Base-by-base conservation (phyloP, 2,329 filamentous ascomycete species). In the Alternaria arbusti region DNA sequence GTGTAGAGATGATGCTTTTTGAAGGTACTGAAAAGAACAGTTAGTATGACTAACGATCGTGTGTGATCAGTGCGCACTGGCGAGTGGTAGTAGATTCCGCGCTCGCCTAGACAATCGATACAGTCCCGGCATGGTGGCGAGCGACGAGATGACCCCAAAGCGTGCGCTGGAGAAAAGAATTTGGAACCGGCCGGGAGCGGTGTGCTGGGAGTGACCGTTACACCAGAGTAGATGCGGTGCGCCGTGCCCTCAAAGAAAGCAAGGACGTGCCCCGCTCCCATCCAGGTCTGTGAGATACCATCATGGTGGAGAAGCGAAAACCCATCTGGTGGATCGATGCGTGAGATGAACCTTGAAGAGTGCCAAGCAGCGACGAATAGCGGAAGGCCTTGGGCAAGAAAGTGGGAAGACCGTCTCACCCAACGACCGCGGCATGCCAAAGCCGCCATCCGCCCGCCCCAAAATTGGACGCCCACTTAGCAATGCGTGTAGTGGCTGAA, bases 221-320 rank as follows among this genome's bases (percentile, higher is more conserved):
- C 68, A 74, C 73, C 36, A 40, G 36, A 40, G 36, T 40, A 64
- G 64, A 72, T 66, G 75, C 64, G 60, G 74, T 76, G 70, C 67
- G 59, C 40, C 58, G 74, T 73, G 68, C 66, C 68, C n/a, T 54
- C 47, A 28, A 45, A 50, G 51, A 44, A 61, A 70, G 55, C 64
- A 65, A 51, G 64, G 47, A 44, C 20, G 58, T 30, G 64, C 54
- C 45, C 59, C 65, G 66, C 60, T 58, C 60, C 61, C 63, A 68
- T 62, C 51, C 49, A 36, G 54, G 54, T n/a, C 43, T 59, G 54
- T 65, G 50, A 65, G 66, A 59, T 58, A 52, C 30, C 67, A 70
- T 71, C 64, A 70, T 68, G 64, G 70, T 72, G 68, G 66, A 72
- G 68, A 58, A 57, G 59, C 30, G 26, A 67, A 66, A 67, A 66